These are phyloP conservation scores for Kwoniella mangroviensis DNA, from an alignment of 768 basidiomycete genomes.

Conservation along the genomic window DNA sequence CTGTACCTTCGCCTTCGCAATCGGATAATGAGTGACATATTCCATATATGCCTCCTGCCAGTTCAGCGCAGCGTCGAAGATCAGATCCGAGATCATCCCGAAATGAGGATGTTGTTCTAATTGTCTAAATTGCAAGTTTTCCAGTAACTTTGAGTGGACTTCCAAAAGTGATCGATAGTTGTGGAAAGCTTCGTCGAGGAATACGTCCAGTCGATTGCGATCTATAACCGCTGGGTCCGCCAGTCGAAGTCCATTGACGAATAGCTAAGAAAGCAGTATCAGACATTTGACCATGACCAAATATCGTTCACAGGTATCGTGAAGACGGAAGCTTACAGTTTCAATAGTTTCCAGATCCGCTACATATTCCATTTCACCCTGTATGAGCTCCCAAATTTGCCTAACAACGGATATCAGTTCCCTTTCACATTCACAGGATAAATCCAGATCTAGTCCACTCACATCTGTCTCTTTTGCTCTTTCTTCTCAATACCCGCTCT, in stretches of 20 bases:
- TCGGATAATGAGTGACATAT: constrained; percentile 58
- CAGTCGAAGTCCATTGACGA: constrained; percentile 60
- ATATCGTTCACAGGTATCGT: too few species aligned
- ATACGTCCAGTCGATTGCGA: constrained; percentile 67
- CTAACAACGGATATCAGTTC: constrained; percentile 58
- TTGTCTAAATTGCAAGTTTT: constrained; percentile 54
- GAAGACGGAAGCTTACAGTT: constrained; percentile 61
- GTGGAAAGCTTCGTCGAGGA: constrained; percentile 87
- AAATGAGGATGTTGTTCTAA: constrained; percentile 58
- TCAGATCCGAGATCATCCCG: constrained; percentile 55
- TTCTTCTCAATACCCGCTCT: constrained; percentile 69
- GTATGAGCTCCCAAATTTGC: constrained; percentile 91
- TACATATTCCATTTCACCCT: constrained; percentile 94
- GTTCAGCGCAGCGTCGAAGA: constrained; percentile 57
- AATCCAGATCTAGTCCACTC: constrained; percentile 52
- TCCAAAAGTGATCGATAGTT: constrained; percentile 72
- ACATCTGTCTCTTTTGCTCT: constrained; percentile 84
- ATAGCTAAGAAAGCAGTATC: constrained; percentile 65
- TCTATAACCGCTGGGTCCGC: constrained; percentile 67
- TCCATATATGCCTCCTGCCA: constrained; percentile 59
- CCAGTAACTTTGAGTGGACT: constrained; percentile 52
- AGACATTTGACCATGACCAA: too few species aligned
- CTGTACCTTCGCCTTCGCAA: constrained; percentile 57
- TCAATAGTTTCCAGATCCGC: constrained; percentile 87
- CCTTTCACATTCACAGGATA: neutral